A percentile compares a stretch with the other conserved stretches of the same genome.
Conservation (phyloP, 257 asterid species). For the Coffea eugenioides region DNA sequence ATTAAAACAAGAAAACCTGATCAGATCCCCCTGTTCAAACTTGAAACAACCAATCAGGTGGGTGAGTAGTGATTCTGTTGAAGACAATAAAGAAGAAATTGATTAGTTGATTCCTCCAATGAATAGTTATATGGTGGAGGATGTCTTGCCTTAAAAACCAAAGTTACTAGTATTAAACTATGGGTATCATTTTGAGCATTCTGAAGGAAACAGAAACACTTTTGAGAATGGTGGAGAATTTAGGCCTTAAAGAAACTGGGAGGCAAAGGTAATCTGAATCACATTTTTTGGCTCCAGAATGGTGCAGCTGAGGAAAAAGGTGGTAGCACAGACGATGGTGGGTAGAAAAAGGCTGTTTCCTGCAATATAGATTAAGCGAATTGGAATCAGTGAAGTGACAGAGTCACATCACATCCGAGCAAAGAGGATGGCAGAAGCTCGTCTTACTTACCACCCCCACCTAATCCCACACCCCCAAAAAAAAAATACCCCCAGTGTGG, state of each 20-base stretch:
- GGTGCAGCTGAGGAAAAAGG: neutral
- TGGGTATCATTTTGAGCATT: neutral
- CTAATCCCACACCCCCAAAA: neutral
- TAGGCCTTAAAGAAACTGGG: slow-evolving; percentile 12
- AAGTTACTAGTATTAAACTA: neutral
- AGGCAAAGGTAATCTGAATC: slow-evolving; percentile 11
- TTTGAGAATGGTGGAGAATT: slow-evolving; percentile 9
- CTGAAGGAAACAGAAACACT: slow-evolving; percentile 1
- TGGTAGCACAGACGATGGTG: slow-evolving; percentile 6
- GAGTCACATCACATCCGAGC: slow-evolving; percentile 21
- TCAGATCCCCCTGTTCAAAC: neutral
- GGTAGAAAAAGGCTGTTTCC: slow-evolving; percentile 7
- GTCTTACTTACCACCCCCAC: neutral
- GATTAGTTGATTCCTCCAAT: neutral
- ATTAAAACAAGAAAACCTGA: neutral
- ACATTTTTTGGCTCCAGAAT: neutral
- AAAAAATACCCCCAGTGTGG: neutral
- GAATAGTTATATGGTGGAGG: neutral
- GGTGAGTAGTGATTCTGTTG: neutral
- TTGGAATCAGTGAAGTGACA: slow-evolving; percentile 11
- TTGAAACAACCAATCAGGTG: slow-evolving; percentile 8
- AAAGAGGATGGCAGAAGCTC: neutral
- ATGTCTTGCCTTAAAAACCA: neutral
- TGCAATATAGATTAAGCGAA: slow-evolving; percentile 3
- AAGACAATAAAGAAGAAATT: neutral